Evolutionary conservation across 2,329 filamentous ascomycete genomes (phyloP).

Genomic region (Madurella mycetomatis): DNA sequence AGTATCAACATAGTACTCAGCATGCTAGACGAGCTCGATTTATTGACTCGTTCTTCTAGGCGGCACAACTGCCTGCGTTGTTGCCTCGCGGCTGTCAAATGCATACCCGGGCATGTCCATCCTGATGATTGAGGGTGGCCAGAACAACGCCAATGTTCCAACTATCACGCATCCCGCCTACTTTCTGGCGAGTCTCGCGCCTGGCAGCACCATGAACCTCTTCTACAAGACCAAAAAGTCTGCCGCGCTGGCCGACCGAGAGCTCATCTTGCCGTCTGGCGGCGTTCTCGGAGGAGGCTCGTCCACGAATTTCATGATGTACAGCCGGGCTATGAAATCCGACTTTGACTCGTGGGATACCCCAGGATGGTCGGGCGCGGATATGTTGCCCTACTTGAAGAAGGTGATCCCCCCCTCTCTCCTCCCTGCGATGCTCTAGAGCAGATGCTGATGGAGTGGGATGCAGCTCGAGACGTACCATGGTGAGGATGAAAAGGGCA

Average conservation of each 20-base stretch:
- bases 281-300: constrained; percentile 51
- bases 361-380: constrained; percentile 23
- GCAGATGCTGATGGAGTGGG: not conserved
- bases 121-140: constrained; percentile 50
- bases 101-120: constrained; percentile 46
- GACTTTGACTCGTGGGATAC: constrained; percentile 26
- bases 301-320: constrained; percentile 44
- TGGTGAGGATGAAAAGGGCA: constrained; percentile 37
- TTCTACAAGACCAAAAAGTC: constrained; percentile 40
- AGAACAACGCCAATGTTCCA: constrained; percentile 46
- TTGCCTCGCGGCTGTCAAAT: constrained; percentile 47
- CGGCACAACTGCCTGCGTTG: constrained; percentile 46
- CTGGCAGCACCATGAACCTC: constrained; percentile 37
- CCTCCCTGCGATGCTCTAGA: not conserved
- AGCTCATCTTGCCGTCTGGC: constrained; percentile 34
- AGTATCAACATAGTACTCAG: not conserved
- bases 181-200: constrained; percentile 43
- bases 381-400: constrained; percentile 45
- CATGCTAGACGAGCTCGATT: not conserved
- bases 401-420: constrained; percentile 32
- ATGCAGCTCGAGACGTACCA: constrained; percentile 52
- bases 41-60: constrained; percentile 23
- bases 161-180: constrained; percentile 46
- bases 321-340: constrained; percentile 26
- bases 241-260: constrained; percentile 40